A percentile compares a stretch with the other conserved stretches of the same genome.
These are phyloP conservation scores for Tilletia horrida DNA, from an alignment of 1,284 basidiomycete species.

Conservation along the genomic window DNA sequence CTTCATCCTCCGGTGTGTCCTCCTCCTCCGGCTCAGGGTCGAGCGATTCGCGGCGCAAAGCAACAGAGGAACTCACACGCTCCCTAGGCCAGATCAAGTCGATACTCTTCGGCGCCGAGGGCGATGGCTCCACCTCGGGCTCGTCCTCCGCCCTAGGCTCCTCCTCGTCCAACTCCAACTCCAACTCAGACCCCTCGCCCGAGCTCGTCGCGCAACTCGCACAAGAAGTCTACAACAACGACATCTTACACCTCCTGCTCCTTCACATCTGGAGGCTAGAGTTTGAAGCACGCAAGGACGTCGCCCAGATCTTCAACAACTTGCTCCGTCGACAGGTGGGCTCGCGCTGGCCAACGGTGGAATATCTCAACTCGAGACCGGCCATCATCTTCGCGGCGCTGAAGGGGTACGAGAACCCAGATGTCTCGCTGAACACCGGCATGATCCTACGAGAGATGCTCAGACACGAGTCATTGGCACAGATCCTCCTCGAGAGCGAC, in stretches of 20 bases:
- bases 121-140: conserved; percentile 61
- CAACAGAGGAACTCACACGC: conserved; percentile 82
- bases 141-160: conserved; percentile 19
- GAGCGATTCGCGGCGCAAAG: conserved; percentile 59
- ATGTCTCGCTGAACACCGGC: conserved; percentile 92
- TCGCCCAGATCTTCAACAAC: conserved; percentile 93
- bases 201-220: conserved; percentile 67
- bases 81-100: conserved; percentile 81
- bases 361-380: conserved; percentile 78
- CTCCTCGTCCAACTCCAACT: conserved; percentile 14
- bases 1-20: not conserved
- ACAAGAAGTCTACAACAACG: conserved; percentile 88
- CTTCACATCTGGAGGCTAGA: conserved; percentile 80
- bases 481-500: conserved; percentile 86
- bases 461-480: conserved; percentile 82
- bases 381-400: conserved; percentile 85
- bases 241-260: conserved; percentile 78
- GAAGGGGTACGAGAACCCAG: conserved; percentile 78
- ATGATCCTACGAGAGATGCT: conserved; percentile 98
- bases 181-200: conserved; percentile 68
- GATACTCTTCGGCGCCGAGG: conserved; percentile 67
- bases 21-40: conserved; percentile 17
- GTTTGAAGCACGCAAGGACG: conserved; percentile 88
- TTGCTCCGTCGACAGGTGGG: conserved; percentile 94
- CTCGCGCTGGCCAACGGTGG: conserved; percentile 85